Base-by-base conservation (phyloP, 2,329 filamentous ascomycete species). In the Penicillium hesseltinei region DNA sequence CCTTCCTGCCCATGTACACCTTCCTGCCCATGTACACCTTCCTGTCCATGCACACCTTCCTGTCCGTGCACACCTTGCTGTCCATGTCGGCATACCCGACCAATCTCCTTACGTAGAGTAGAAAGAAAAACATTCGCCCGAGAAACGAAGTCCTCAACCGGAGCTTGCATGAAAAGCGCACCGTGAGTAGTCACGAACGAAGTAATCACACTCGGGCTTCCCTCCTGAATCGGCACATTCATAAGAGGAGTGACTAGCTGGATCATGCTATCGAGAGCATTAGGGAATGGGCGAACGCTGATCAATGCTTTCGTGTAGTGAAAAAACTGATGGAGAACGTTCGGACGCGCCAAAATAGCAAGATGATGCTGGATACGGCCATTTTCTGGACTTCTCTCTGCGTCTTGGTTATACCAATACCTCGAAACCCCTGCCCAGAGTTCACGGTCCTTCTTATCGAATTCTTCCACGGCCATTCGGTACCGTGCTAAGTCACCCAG, bases 401-500 rank as follows among this genome's bases (percentile, higher is more conserved):
- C 89, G 0, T 91, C 90, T 64, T 89, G 89, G 2, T 84, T 87
- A 63, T 95, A 97, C 94, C 93, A 97, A 42, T 88, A 86, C 0
- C 88, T 80, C 0, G 89, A 89, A 0, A 96, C 90, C 0, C 83
- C 82, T 0, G 89, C 90, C 93, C 93, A 97, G 0, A 86, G 84
- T 48, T 96, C 90, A 0, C 89, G 80, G 54, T 93, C 89, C 2
- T 83, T 76, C 21, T 89, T 81, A 60, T 94, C 88, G 27, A 89
- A 85, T 40, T 96, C 89, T 71, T 97, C 92, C 44, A 97, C 92
- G 0, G 92, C 91, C 92, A 97, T 97, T 0, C 88, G 81, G 66
- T 95, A 97, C 21, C 92, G 81, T 0, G 88, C 89, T 0, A 97
- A 75, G 68, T 97, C 92, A 0, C 93, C 93, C 0, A 97, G 77